Evolutionary conservation across 192 early-diverging fungal genomes (phyloP).

Genomic region (Glomus cerebriforme): DNA sequence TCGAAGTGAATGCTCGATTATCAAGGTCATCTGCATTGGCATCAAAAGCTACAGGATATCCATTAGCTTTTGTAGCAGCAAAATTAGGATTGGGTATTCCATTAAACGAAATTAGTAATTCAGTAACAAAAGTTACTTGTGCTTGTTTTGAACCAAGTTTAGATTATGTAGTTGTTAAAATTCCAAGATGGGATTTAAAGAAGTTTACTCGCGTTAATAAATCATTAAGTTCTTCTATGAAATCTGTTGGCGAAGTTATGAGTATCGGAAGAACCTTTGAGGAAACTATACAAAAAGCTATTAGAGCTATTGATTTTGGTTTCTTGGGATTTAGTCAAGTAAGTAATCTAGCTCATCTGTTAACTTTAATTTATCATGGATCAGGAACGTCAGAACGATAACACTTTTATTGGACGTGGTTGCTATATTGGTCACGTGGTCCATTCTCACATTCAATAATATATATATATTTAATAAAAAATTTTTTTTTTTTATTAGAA

Average conservation of each 20-base stretch:
- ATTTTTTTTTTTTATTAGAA: constrained; percentile 1
- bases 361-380: too few species aligned
- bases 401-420: too few species aligned
- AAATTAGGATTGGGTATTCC: constrained; percentile 93
- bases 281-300: constrained; percentile 90
- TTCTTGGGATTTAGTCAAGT: constrained; percentile 84
- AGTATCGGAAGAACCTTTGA: constrained; percentile 97
- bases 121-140: constrained; percentile 90
- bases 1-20: constrained; percentile 97
- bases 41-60: constrained; percentile 98
- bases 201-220: constrained; percentile 93
- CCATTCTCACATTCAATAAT: too few species aligned
- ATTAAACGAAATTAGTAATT: constrained; percentile 84
- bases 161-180: constrained; percentile 96
- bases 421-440: too few species aligned
- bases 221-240: constrained; percentile 89
- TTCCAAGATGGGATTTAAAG: constrained; percentile 95
- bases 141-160: constrained; percentile 97
- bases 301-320: constrained; percentile 71
- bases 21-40: constrained; percentile 86
- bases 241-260: constrained; percentile 98
- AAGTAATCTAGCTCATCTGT: constrained; percentile 15
- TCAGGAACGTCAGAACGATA: too few species aligned
- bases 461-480: neutral
- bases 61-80: constrained; percentile 96